Evolutionary conservation across 768 basidiomycete species (phyloP), one percentile per base, ranked within the genome.

Genomic region (Agrocybe praecox): DNA sequence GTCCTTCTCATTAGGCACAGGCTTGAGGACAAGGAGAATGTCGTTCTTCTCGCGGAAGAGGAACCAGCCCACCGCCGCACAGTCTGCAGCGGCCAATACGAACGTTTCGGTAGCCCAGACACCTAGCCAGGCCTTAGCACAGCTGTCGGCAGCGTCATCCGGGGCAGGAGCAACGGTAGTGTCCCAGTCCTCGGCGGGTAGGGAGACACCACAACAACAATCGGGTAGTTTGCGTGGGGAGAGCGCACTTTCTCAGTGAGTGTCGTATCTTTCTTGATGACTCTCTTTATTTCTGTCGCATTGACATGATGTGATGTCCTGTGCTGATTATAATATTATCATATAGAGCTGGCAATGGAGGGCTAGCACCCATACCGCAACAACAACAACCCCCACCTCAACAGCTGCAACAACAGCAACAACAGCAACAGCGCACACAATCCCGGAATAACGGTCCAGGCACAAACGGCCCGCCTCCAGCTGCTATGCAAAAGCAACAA

Each of bases 31-130:
- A 62, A 77, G 86, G 72, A 88, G 88, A 85, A 94, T 94, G 92
- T 92, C 90, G 82, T 94, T 92, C 90, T 94, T 94, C 84, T 88
- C 85, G 44, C 83, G 90, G 83, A 92, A 87, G 87, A 92, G 90
- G 83, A 82, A 86, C 61, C 80, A 83, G 52, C 82, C 75, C 49
- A 73, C 75, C 62, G 74, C 72, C 21, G 80, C 80, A 62, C 64
- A 74, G 52, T 63, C 75, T 23, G 62, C 81, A 26, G 36, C 26
- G 26, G 26, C 26, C 4, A 29, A 29, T 29, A 40, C 12, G 14
- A 73, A 73, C 65, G 84, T 87, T 62, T 80, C 84, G 43, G 74
- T 87, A 52, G 76, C 82, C 7, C 85, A 87, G 68, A 83, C 86
- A 8, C 84, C 87, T 7, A 84, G 81, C 56, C 86, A 89, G 68